phyloP scores from a whole-genome alignment of 2,329 filamentous ascomycete species.

The Apiospora arundinis region DNA sequence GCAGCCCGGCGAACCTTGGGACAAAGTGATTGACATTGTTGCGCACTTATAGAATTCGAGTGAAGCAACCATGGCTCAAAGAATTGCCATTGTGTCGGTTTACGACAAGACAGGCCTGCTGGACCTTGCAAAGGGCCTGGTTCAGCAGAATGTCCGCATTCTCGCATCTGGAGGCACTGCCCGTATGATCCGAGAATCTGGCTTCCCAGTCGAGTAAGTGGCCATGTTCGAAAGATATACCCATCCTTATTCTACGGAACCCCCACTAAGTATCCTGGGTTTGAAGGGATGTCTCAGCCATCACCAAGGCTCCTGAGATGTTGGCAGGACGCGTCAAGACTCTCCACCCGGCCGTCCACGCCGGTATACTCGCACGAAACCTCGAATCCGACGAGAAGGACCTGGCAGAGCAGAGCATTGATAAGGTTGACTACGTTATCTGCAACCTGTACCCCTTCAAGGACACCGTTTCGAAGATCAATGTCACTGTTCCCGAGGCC shows the following conservation, averaged over 20 bases:
- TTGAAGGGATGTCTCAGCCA: slow-evolving; percentile 89
- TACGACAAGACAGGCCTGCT: slow-evolving; percentile 98
- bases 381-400: slow-evolving; percentile 97
- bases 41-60: neutral
- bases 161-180: slow-evolving; percentile 95
- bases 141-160: slow-evolving; percentile 88
- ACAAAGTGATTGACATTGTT: neutral
- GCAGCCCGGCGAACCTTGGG: neutral
- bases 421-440: slow-evolving; percentile 94
- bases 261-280: slow-evolving; percentile 15
- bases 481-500: slow-evolving; percentile 94
- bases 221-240: neutral
- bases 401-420: slow-evolving; percentile 90
- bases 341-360: slow-evolving; percentile 90
- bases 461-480: slow-evolving; percentile 95
- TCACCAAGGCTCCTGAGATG: slow-evolving; percentile 97
- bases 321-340: slow-evolving; percentile 83
- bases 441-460: slow-evolving; percentile 99
- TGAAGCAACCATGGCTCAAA: slow-evolving; percentile 44
- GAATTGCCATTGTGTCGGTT: slow-evolving; percentile 91
- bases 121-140: slow-evolving; percentile 88
- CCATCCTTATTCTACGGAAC: neutral
- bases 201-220: slow-evolving; percentile 89
- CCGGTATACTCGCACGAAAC: slow-evolving; percentile 90
- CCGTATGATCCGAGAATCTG: slow-evolving; percentile 95